Conservation (phyloP, 192 early-diverging fungal genomes). For the Spizellomyces punctatus region DNA sequence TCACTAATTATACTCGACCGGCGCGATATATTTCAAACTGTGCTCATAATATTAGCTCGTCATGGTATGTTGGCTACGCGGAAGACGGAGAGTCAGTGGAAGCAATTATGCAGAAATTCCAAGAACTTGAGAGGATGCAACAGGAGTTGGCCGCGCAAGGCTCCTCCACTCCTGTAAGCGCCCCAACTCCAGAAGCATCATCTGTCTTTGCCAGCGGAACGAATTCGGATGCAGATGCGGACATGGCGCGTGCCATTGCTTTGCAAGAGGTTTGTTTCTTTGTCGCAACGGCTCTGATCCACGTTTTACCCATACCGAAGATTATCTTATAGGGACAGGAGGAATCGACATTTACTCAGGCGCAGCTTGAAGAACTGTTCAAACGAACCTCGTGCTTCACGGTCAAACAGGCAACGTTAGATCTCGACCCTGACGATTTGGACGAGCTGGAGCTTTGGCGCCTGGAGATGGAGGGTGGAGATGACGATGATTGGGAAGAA, state of each 20-base stretch:
- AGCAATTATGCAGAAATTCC: conserved; percentile 98
- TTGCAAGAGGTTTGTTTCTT: not conserved
- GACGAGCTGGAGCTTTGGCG: conserved; percentile 80
- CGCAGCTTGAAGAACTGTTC: conserved; percentile 88
- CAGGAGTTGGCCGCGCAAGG: conserved; percentile 64
- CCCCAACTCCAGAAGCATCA: not conserved
- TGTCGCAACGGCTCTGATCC: no score
- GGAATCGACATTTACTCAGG: conserved; percentile 23
- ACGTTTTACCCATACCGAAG: no score
- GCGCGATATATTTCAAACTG: not conserved
- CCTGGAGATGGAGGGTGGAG: conserved; percentile 70
- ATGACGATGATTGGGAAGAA: conserved; percentile 75
- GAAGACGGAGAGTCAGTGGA: conserved; percentile 96
- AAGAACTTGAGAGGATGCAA: conserved; percentile 89
- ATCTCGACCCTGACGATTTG: conserved; percentile 61
- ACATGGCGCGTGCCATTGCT: not conserved
- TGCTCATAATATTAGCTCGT: conserved; percentile 24
- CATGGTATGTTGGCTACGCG: conserved; percentile 91
- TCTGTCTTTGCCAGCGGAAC: not conserved
- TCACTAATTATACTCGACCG: not conserved
- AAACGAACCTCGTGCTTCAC: conserved; percentile 89
- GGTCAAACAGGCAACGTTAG: conserved; percentile 62
- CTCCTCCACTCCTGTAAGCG: not conserved
- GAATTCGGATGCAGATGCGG: not conserved
- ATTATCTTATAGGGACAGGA: no score